These are phyloP conservation scores for Calycina marina DNA, from an alignment of 2,329 filamentous ascomycete genomes.

Conservation along the genomic window DNA sequence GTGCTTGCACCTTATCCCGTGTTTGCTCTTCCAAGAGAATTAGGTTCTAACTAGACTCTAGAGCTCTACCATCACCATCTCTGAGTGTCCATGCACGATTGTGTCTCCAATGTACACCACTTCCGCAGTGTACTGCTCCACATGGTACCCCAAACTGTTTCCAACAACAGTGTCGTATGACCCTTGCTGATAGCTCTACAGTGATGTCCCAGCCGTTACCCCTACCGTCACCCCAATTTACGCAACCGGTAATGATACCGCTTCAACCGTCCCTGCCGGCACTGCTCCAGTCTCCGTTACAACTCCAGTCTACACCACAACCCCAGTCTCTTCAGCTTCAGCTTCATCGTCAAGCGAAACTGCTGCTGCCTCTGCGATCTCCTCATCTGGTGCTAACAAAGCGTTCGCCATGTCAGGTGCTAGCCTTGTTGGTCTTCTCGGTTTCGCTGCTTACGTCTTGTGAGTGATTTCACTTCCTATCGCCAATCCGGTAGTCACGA, in stretches of 20 bases:
- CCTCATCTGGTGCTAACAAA: slow-evolving; percentile 42
- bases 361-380: slow-evolving; percentile 23
- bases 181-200: slow-evolving; percentile 9
- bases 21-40: too few relatives aligned
- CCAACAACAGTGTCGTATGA: slow-evolving; percentile 9
- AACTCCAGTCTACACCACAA: slow-evolving; percentile 10
- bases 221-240: neutral
- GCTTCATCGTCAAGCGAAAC: slow-evolving; percentile 6
- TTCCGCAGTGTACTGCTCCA: slow-evolving; percentile 29
- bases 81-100: slow-evolving; percentile 20
- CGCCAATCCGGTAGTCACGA: slow-evolving; percentile 37
- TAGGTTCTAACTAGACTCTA: too few relatives aligned
- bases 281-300: slow-evolving; percentile 10
- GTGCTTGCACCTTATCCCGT: too few relatives aligned
- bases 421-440: slow-evolving; percentile 44
- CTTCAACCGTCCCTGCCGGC: too few relatives aligned
- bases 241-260: too few relatives aligned
- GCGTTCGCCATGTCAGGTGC: slow-evolving; percentile 40
- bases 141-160: slow-evolving; percentile 30
- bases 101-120: slow-evolving; percentile 19
- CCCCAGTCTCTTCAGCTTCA: slow-evolving; percentile 14
- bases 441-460: slow-evolving; percentile 34
- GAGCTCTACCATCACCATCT: slow-evolving; percentile 19
- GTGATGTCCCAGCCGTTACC: slow-evolving; percentile 18
- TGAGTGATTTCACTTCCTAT: slow-evolving; percentile 23